Conservation (phyloP, 139 green algal genomes). For the Chlorella sp. region DNA sequence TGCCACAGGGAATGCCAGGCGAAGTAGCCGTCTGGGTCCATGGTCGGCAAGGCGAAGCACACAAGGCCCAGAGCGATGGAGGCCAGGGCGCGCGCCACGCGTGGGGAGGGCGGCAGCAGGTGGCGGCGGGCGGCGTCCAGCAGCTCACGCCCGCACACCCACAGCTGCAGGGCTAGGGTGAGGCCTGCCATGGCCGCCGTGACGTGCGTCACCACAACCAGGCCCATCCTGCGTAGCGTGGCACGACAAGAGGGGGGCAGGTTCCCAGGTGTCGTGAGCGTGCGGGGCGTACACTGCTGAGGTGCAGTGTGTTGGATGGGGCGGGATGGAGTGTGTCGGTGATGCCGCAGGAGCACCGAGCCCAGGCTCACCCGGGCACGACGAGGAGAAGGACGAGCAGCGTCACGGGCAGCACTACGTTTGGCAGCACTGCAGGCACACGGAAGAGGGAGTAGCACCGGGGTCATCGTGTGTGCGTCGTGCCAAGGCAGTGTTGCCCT, state of each 20-base stretch:
- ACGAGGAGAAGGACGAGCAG: not conserved
- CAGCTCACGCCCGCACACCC: not conserved
- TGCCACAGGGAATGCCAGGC: conserved; percentile 4
- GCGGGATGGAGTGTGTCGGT: not conserved
- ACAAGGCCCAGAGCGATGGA: conserved; percentile 3
- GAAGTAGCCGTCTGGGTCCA: not conserved
- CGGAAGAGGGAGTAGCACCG: not conserved
- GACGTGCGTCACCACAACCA: not conserved
- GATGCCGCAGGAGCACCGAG: not conserved
- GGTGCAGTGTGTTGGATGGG: not conserved
- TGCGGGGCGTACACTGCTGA: not conserved
- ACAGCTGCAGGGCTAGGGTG: not conserved
- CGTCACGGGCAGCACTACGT: not conserved
- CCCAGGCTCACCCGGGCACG: not conserved
- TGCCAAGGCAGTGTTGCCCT: not conserved
- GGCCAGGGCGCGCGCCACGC: not conserved
- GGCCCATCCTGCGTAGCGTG: not conserved
- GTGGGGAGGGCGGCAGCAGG: not conserved
- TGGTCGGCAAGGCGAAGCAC: not conserved
- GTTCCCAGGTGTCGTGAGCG: not conserved
- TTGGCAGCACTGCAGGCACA: not conserved
- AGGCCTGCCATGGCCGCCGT: not conserved
- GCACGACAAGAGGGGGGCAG: not conserved
- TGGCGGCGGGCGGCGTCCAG: not conserved
- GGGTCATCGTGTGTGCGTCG: not conserved